Evolutionary conservation across 1,284 basidiomycete species (phyloP), one percentile per base, ranked within the genome.

Genomic region (Tremellales sp.): DNA sequence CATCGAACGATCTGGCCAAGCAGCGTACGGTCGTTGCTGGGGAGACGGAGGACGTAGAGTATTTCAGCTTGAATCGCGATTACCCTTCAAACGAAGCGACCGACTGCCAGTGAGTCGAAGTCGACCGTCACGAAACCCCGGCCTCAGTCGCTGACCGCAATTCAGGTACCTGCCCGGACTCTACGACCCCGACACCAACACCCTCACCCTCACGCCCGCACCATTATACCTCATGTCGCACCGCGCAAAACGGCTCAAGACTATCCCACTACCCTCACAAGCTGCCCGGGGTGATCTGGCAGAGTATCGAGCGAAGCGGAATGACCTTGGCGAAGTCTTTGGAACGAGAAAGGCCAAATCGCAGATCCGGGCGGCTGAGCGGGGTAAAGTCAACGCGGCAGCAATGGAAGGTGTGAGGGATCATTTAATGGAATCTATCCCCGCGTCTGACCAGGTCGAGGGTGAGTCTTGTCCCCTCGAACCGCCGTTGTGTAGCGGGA

Each of bases 261-360:
- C 54, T 24, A 51, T 57, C 8, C 49, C 56, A 35, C 41, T 64
- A 4, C 44, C 54, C 3, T 45, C 40, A 3, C 46, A 53, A 15
- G 73, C 81, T 3, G 73, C 78, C 5, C 15, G 15, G 6, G 70
- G 77, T 5, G 40, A 15, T 12, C 39, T 19, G 21, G 13, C 36
- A 19, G 45, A 45, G 17, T 83, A 82, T 51, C 75, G 80, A 41
- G 79, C 81, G 44, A 84, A 84, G 29, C 80, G 86, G 24, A 87
- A 83, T 52, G 78, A 81, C n/a, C 81, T 97, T 1, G 92, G 92
- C 26, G 85, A 89, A 67, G 82, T 86, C 1, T 97, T 97, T 59
- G 92, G 92, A 21, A 94, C 90, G 12, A 88, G 89, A 75, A 96
- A 94, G 68, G 88, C 89, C 33, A 86, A 89, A 73, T 82, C 83